Evolutionary conservation across 75 land plant species (phyloP).

Genomic region (Pinus albicaulis): DNA sequence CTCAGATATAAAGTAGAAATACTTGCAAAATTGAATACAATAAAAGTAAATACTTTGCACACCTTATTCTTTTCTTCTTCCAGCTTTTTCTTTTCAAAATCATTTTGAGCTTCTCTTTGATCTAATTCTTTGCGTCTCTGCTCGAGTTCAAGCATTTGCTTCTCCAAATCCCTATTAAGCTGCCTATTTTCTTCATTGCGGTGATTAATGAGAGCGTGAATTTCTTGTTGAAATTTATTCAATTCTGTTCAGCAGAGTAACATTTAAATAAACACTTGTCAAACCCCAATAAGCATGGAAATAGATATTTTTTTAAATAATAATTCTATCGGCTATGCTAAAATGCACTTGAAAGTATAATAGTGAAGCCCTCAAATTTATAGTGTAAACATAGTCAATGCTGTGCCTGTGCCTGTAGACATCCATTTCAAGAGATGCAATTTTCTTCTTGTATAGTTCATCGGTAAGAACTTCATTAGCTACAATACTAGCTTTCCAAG

Average conservation of each 20-base stretch:
- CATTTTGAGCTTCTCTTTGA: constrained; percentile 31
- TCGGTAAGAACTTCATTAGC: too few relatives aligned
- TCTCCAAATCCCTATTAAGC: constrained; percentile 17
- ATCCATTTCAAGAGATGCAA: not conserved
- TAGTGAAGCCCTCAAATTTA: not conserved
- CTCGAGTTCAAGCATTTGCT: constrained; percentile 21
- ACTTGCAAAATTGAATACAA: not conserved
- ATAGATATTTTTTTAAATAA: not conserved
- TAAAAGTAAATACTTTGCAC: not conserved
- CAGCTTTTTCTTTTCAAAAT: constrained; percentile 36
- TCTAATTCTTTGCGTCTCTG: constrained; percentile 25
- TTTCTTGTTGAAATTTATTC: constrained; percentile 23
- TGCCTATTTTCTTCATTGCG: constrained; percentile 34
- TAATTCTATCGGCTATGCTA: not conserved
- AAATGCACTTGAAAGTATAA: not conserved
- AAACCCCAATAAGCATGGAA: not conserved
- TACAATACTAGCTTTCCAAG: too few relatives aligned
- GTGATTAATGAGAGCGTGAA: constrained; percentile 16
- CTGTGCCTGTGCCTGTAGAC: not conserved
- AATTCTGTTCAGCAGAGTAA: constrained; percentile 16
- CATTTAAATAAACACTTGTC: not conserved
- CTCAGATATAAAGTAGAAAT: not conserved
- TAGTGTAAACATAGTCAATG: not conserved
- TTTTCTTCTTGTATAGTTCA: too few relatives aligned
- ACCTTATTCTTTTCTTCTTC: constrained; percentile 43